Base-by-base conservation (phyloP, 371 early-diverging fungal species). In the Parasitella parasitica region DNA sequence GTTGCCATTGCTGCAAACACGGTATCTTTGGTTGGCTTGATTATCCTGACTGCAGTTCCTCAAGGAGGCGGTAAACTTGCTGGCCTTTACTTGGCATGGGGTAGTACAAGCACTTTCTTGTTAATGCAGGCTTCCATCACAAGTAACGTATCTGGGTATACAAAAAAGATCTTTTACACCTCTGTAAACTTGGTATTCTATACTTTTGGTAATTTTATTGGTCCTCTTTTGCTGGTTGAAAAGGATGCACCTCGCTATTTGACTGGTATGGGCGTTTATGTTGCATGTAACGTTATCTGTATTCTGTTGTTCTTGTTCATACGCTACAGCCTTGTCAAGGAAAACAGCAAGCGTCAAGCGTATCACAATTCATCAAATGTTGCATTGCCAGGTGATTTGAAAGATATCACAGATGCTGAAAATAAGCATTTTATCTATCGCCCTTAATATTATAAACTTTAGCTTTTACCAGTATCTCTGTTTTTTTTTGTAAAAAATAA, bases 401-500 rank as follows among this genome's bases (percentile, higher is more conserved):
- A 61, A 24, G 73, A 73, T 20, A 22, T 67, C 6, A 70, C 73
- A n/a, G 73, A 73, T 51, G 32, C 16, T 16, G 57, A 72, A 64
- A 63, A 72, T 11, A 52, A 57, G 8, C 22, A 57, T 34, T 72
- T 66, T 35, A 50, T 72, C 5, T 72, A 73, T 35, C 61, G 66
- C 50, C 54, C 57, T 37, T 66, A 61, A 57, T 8, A 18, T 15
- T 39, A 39, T 39, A n/a, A n/a, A n/a, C n/a, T n/a, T n/a, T n/a
- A n/a, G n/a, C n/a, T n/a, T n/a, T n/a, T n/a, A n/a, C n/a, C n/a
- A n/a, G n/a, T n/a, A n/a, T n/a, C n/a, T n/a, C n/a, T n/a, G n/a
- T n/a, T n/a, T n/a, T n/a, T n/a, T n/a, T n/a, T n/a, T n/a, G n/a
- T n/a, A n/a, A n/a, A n/a, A n/a, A n/a, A n/a, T n/a, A n/a, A n/a